Conservation (phyloP, 2,329 filamentous ascomycete species). For the Trichophyton equinum region DNA sequence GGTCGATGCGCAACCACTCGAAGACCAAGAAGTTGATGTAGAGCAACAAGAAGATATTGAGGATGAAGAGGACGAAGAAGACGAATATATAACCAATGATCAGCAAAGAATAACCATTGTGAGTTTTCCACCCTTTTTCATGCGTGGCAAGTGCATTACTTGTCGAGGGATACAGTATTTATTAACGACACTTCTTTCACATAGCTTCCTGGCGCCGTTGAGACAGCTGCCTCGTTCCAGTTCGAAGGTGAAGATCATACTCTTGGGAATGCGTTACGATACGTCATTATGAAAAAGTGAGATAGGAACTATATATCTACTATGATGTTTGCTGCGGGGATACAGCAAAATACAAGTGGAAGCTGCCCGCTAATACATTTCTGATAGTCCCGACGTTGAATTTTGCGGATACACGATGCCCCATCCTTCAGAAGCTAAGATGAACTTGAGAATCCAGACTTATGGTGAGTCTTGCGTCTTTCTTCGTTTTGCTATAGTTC, state of each 20-base stretch:
- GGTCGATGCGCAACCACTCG: constrained; percentile 23
- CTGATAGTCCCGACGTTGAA: constrained; percentile 75
- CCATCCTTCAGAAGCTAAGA: constrained; percentile 87
- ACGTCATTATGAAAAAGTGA: constrained; percentile 98
- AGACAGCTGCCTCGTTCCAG: constrained; percentile 87
- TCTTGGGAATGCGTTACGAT: constrained; percentile 82
- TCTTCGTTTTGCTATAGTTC: background rate
- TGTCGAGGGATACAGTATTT: background rate
- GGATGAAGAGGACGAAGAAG: constrained; percentile 39
- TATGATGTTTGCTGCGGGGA: background rate
- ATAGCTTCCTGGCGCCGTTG: constrained; percentile 69
- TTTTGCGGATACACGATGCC: constrained; percentile 98
- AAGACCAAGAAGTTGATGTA: constrained; percentile 18
- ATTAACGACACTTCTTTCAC: background rate
- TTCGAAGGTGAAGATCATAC: constrained; percentile 92
- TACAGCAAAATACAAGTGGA: background rate
- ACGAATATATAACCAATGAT: constrained; percentile 27
- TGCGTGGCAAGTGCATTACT: too few relatives aligned
- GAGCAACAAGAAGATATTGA: constrained; percentile 39
- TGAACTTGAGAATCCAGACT: constrained; percentile 96
- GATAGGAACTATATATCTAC: constrained; percentile 19
- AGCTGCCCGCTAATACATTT: background rate
- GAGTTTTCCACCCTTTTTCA: constrained; percentile 6
- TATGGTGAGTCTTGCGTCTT: constrained; percentile 52
- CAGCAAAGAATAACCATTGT: constrained; percentile 53